Conservation (phyloP, 495 filamentous ascomycete genomes). For the Astrothelium macrocarpum region DNA sequence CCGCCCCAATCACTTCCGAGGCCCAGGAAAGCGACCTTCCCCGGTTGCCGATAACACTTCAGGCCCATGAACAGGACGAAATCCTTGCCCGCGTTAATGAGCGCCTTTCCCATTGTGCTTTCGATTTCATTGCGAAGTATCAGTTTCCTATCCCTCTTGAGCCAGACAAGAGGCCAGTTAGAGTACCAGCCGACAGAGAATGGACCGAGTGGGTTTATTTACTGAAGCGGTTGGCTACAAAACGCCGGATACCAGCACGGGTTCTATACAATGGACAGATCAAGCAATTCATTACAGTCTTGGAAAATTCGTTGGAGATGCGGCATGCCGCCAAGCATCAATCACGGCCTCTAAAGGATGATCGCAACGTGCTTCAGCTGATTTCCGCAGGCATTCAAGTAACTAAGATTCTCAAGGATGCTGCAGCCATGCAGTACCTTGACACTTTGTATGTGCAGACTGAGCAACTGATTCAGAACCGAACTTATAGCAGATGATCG, state of each 20-base stretch:
- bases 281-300: constrained; percentile 24
- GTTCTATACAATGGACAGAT: constrained; percentile 84
- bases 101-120: constrained; percentile 72
- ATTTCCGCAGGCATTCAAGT: constrained; percentile 81
- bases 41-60: constrained; percentile 69
- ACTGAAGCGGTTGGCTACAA: constrained; percentile 74
- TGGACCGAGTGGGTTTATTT: constrained; percentile 92
- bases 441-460: constrained; percentile 62
- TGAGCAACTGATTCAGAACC: constrained; percentile 63
- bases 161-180: constrained; percentile 67
- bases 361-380: constrained; percentile 77
- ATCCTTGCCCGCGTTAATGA: constrained; percentile 74
- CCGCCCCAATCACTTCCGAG: constrained; percentile 53
- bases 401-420: constrained; percentile 75
- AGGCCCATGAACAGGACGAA: constrained; percentile 73
- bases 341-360: constrained; percentile 75
- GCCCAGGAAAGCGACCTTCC: constrained; percentile 70
- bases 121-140: constrained; percentile 82
- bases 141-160: constrained; percentile 80
- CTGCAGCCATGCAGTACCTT: constrained; percentile 67
- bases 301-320: constrained; percentile 26
- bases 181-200: constrained; percentile 68
- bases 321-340: constrained; percentile 76
- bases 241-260: constrained; percentile 70
- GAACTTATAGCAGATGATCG: constrained; percentile 26